These are phyloP conservation scores for Pseudopithomyces maydicus DNA, from an alignment of 2,329 filamentous ascomycete genomes.

Conservation along the genomic window DNA sequence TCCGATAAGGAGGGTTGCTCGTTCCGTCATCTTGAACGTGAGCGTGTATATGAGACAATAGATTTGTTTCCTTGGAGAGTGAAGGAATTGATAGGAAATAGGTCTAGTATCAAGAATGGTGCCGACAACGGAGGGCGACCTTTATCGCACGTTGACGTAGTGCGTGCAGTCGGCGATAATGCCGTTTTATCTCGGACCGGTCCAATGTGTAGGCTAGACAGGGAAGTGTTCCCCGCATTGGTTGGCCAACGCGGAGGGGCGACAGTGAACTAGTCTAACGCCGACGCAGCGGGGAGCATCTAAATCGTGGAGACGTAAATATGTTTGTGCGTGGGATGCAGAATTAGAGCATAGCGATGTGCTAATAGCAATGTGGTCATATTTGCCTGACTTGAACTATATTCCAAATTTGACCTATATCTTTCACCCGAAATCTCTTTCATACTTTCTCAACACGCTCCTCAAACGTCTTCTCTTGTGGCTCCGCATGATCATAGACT, in stretches of 20 bases:
- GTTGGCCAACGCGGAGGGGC: not conserved
- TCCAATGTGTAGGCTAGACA: not conserved
- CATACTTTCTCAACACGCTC: not conserved
- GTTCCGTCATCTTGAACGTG: slow-evolving; percentile 33
- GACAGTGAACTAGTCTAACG: not conserved
- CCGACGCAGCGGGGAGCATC: too few relatives aligned
- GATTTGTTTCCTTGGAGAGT: not conserved
- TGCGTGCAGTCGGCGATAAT: not conserved
- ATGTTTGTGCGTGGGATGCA: too few relatives aligned
- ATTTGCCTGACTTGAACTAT: too few relatives aligned
- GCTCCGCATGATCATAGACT: not conserved
- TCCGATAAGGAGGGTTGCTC: slow-evolving; percentile 52
- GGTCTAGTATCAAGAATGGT: not conserved
- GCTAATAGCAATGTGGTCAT: too few relatives aligned
- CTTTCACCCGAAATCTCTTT: too few relatives aligned
- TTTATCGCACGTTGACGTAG: slow-evolving; percentile 20
- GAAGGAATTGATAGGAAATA: not conserved
- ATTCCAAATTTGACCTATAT: too few relatives aligned
- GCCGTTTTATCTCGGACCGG: slow-evolving; percentile 3
- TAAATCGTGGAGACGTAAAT: too few relatives aligned
- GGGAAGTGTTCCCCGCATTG: slow-evolving; percentile 7
- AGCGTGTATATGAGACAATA: not conserved
- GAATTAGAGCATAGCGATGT: too few relatives aligned
- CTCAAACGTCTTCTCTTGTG: not conserved
- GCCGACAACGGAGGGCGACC: slow-evolving; percentile 20